Percentiles rank a stretch among this genome's conserved stretches.
Conservation (phyloP, 768 basidiomycete genomes). For the Leucogyrophana mollusca region DNA sequence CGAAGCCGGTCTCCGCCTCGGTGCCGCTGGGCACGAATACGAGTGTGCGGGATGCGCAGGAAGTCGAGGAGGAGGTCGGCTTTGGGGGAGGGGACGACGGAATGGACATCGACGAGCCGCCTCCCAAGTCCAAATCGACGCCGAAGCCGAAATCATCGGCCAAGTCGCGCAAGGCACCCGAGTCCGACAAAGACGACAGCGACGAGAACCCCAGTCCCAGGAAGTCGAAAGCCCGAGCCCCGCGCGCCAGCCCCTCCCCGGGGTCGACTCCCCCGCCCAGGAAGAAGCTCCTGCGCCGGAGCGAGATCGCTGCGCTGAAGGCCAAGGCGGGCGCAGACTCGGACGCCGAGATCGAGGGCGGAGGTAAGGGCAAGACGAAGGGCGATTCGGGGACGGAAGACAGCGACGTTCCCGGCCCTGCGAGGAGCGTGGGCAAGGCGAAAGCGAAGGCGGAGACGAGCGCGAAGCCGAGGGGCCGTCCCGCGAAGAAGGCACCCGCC, state of each 20-base stretch:
- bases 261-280: conserved; percentile 1
- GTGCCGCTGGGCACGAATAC: conserved; percentile 13
- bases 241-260: too few relatives aligned
- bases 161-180: too few relatives aligned
- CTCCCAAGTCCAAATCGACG: not conserved
- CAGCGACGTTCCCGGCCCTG: too few relatives aligned
- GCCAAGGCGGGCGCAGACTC: too few relatives aligned
- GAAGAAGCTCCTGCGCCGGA: conserved; percentile 1
- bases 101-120: conserved; percentile 7
- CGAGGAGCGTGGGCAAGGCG: not conserved
- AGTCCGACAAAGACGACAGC: too few relatives aligned
- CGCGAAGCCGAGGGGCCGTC: not conserved
- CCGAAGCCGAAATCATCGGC: conserved; percentile 2
- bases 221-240: too few relatives aligned
- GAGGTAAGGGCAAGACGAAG: too few relatives aligned
- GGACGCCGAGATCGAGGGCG: too few relatives aligned
- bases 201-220: too few relatives aligned
- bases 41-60: conserved; percentile 18
- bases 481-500: too few relatives aligned
- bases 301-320: too few relatives aligned
- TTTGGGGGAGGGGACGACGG: not conserved
- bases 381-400: too few relatives aligned
- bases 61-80: conserved; percentile 24
- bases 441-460: not conserved
- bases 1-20: conserved; percentile 2